Percentiles rank a stretch among this genome's conserved stretches.
phyloP scores from a whole-genome alignment of 805 yeast genomes.

The Komagataella kurtzmanii region DNA sequence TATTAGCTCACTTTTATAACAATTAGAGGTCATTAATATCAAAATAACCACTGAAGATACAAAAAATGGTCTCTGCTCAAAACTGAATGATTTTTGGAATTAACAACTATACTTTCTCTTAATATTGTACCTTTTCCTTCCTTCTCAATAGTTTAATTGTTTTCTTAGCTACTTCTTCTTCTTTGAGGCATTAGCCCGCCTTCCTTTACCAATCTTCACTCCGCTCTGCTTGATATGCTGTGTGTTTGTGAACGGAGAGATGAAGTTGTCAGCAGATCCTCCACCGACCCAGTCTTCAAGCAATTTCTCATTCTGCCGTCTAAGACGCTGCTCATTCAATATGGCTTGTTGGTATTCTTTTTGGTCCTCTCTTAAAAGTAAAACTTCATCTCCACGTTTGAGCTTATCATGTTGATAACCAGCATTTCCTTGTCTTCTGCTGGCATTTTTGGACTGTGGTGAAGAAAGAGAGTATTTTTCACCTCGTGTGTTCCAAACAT shows the following conservation, averaged over 20 bases:
- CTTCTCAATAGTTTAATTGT: neutral
- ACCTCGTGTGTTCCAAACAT: constrained; percentile 91
- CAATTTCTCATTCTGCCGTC: constrained; percentile 74
- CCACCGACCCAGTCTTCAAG: constrained; percentile 88
- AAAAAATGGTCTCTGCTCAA: no score
- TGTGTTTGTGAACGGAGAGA: constrained; percentile 77
- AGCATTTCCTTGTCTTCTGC: constrained; percentile 61
- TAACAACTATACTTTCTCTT: neutral
- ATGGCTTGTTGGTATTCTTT: constrained; percentile 83
- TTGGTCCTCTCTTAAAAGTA: constrained; percentile 81
- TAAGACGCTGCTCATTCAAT: constrained; percentile 79
- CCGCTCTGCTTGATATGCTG: constrained; percentile 38
- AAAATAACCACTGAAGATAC: no score
- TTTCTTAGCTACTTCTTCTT: constrained; percentile 10
- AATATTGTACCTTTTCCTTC: neutral
- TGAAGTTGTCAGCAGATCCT: constrained; percentile 77
- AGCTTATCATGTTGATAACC: constrained; percentile 65
- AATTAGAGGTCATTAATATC: no score
- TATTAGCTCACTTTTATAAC: no score
- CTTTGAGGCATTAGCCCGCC: constrained; percentile 60
- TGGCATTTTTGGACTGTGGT: constrained; percentile 74
- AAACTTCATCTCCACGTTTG: constrained; percentile 37
- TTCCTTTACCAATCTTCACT: constrained; percentile 76
- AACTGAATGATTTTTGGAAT: no score
- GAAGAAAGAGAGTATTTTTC: constrained; percentile 69